Percentiles rank a stretch among this genome's conserved stretches.
Evolutionary conservation across 2,329 filamentous ascomycete genomes (phyloP).

Genomic region (Claviceps sp.): DNA sequence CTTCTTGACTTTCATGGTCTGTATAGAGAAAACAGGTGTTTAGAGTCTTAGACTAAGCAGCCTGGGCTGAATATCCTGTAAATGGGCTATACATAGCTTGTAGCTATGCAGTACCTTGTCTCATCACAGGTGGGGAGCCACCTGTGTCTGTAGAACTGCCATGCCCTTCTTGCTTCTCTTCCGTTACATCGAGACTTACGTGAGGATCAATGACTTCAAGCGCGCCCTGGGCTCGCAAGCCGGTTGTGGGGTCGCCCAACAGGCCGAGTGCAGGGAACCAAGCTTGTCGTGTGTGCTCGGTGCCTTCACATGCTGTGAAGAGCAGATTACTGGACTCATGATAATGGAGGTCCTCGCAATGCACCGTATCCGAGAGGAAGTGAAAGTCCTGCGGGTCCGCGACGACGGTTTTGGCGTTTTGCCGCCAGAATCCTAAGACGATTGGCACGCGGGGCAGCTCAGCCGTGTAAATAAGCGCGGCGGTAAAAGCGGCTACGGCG

Average conservation of each 20-base stretch:
- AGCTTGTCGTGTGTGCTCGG: constrained; percentile 23
- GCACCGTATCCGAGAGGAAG: constrained; percentile 35
- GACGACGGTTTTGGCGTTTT: constrained; percentile 10
- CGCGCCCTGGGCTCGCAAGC: constrained; percentile 23
- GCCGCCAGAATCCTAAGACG: constrained; percentile 17
- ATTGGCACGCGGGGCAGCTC: constrained; percentile 2
- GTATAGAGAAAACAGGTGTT: constrained; percentile 2
- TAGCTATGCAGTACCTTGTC: neutral
- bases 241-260: constrained; percentile 26
- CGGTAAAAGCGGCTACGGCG: neutral
- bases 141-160: neutral
- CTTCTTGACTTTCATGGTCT: constrained; percentile 20
- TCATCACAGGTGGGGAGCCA: neutral
- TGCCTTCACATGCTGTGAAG: constrained; percentile 44
- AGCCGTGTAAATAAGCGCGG: constrained; percentile 2
- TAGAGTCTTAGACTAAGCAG: neutral
- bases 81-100: neutral
- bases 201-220: constrained; percentile 41
- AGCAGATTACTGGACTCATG: constrained; percentile 32
- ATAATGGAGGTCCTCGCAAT: constrained; percentile 49
- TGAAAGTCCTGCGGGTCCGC: constrained; percentile 18
- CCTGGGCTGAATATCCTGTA: neutral
- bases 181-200: constrained; percentile 20
- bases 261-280: constrained; percentile 39
- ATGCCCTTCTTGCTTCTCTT: no score